Percentiles rank a stretch among this genome's conserved stretches.
Evolutionary conservation across 1,139 yeast genomes (phyloP).

Genomic region (Suhomyces bolitotheri): DNA sequence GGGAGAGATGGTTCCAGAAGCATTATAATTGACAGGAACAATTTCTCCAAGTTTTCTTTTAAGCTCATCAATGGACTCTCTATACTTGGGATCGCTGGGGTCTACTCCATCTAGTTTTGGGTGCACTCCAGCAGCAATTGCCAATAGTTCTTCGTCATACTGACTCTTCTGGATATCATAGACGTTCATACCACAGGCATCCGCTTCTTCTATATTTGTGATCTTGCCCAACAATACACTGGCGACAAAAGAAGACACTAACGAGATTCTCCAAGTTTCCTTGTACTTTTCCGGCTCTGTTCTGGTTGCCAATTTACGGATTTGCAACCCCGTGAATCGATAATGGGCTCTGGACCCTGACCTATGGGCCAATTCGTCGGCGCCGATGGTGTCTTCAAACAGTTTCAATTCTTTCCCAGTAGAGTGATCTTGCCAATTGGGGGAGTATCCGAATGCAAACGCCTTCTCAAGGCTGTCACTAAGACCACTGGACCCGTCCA

Average conservation of each 20-base stretch:
- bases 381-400: constrained; percentile 63
- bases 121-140: constrained; percentile 54
- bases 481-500: constrained; percentile 31
- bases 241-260: constrained; percentile 79
- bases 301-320: constrained; percentile 65
- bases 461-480: constrained; percentile 49
- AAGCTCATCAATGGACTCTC: constrained; percentile 39
- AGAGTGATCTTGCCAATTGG: constrained; percentile 95
- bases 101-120: constrained; percentile 34
- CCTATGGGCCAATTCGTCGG: constrained; percentile 59
- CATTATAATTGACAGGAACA: constrained; percentile 45
- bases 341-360: constrained; percentile 91
- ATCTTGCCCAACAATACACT: constrained; percentile 66
- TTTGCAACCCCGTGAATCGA: constrained; percentile 89
- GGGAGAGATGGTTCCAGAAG: constrained; percentile 47
- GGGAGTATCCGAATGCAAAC: constrained; percentile 67
- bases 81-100: constrained; percentile 19
- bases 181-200: constrained; percentile 89
- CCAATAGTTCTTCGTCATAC: constrained; percentile 55
- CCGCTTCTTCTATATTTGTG: constrained; percentile 73
- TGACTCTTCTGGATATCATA: constrained; percentile 61
- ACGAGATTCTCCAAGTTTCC: constrained; percentile 61
- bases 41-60: constrained; percentile 53
- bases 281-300: constrained; percentile 52
- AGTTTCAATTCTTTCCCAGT: constrained; percentile 66